These are phyloP conservation scores for Phoma sp. DNA, from an alignment of 2,329 filamentous ascomycete genomes.

Conservation along the genomic window DNA sequence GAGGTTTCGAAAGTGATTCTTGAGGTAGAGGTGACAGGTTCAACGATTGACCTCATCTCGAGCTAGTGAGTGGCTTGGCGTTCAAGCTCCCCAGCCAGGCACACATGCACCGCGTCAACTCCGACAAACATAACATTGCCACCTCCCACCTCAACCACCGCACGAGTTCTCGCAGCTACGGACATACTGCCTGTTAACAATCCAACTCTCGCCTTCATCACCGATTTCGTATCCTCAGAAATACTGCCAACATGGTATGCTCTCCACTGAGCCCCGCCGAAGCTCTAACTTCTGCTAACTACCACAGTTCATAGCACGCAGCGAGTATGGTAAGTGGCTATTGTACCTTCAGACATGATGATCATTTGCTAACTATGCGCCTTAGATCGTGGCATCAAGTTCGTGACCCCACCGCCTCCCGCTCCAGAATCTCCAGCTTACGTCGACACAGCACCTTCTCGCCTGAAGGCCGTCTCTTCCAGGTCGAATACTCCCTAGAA, in stretches of 20 bases:
- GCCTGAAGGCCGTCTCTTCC: conserved; percentile 98
- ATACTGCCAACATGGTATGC: conserved; percentile 43
- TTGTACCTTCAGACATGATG: conserved; percentile 5
- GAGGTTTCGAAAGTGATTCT: no score
- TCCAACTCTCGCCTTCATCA: neutral
- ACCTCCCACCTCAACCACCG: conserved; percentile 6
- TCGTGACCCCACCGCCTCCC: conserved; percentile 51
- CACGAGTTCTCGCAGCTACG: neutral
- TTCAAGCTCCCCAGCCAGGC: conserved; percentile 13
- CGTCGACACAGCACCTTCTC: conserved; percentile 84
- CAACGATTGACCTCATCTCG: conserved; percentile 6
- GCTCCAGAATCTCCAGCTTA: conserved; percentile 28
- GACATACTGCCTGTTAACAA: neutral
- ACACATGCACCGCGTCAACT: conserved; percentile 17
- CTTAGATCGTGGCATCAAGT: conserved; percentile 97
- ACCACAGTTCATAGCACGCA: conserved; percentile 92
- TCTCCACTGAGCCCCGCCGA: conserved; percentile 28
- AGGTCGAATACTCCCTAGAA: conserved; percentile 99
- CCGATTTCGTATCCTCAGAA: conserved; percentile 6
- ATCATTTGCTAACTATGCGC: conserved; percentile 25
- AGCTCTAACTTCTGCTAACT: conserved; percentile 42
- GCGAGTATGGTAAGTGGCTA: conserved; percentile 87
- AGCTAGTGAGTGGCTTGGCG: conserved; percentile 12
- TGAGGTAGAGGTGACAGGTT: neutral
- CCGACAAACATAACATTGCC: conserved; percentile 18